A percentile compares a stretch with the other conserved stretches of the same genome.
Conservation (phyloP, 805 yeast genomes). For the Nadsonia fulvescens region DNA sequence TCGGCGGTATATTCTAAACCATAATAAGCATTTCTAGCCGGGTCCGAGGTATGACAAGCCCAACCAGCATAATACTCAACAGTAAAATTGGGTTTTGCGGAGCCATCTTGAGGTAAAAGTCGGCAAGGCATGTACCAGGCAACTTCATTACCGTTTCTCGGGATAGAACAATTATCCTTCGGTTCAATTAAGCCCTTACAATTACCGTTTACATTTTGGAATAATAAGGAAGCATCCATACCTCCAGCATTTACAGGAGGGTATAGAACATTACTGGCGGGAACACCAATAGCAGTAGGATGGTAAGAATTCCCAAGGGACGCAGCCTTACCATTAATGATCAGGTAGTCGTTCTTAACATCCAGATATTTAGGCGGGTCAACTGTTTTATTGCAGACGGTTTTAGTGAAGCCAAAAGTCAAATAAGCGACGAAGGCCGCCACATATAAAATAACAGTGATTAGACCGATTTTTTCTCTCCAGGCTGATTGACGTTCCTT, state of each 20-base stretch:
- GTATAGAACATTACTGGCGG: constrained; percentile 49
- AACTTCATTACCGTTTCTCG: constrained; percentile 37
- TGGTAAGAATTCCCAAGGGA: constrained; percentile 51
- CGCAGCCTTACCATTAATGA: constrained; percentile 71
- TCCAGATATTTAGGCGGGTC: constrained; percentile 41
- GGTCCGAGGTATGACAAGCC: constrained; percentile 71
- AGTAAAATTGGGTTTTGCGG: constrained; percentile 46
- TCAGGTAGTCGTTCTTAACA: constrained; percentile 41
- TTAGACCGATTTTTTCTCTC: constrained; percentile 86
- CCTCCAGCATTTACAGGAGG: constrained; percentile 86
- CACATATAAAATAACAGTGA: constrained; percentile 51
- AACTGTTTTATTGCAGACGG: constrained; percentile 43
- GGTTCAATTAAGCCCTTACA: constrained; percentile 64
- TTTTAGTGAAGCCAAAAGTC: constrained; percentile 76
- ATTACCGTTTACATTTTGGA: constrained; percentile 80
- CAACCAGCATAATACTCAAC: constrained; percentile 57
- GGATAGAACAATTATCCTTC: constrained; percentile 50
- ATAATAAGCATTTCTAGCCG: constrained; percentile 56
- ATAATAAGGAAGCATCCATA: constrained; percentile 62
- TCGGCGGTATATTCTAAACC: constrained; percentile 45
- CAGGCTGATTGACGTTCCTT: constrained; percentile 84
- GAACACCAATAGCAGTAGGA: constrained; percentile 68
- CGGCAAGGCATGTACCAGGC: constrained; percentile 98
- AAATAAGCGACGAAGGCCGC: constrained; percentile 72
- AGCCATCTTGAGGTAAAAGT: constrained; percentile 48